Evolutionary conservation across 345 rosid species (phyloP).

Genomic region (Acer yangbiense): DNA sequence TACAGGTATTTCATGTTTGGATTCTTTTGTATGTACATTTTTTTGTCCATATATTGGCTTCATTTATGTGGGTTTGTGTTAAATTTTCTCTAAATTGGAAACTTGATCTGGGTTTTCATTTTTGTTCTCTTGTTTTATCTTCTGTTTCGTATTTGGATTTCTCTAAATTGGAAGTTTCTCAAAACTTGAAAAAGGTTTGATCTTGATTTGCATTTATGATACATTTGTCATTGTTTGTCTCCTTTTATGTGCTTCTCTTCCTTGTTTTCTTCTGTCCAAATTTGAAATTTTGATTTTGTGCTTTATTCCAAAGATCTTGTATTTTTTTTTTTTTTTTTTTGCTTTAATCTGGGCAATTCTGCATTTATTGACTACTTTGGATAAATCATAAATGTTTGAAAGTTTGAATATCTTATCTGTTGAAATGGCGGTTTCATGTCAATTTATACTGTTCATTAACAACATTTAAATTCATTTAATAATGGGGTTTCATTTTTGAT

Average conservation of each 20-base stretch:
- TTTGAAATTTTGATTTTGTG: neutral
- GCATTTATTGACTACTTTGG: conserved; percentile 17
- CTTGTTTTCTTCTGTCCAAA: neutral
- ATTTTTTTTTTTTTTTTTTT: neutral
- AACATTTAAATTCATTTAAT: conserved; percentile 4
- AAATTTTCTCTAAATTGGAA: neutral
- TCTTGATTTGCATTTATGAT: neutral
- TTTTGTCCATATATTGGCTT: conserved; percentile 1
- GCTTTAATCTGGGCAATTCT: conserved; percentile 1
- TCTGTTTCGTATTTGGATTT: neutral
- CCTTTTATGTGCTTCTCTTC: neutral
- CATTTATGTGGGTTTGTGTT: conserved; percentile 2
- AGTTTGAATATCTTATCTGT: conserved; percentile 5
- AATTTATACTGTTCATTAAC: conserved; percentile 6
- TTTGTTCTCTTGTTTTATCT: neutral
- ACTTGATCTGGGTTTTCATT: neutral
- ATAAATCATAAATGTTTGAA: neutral
- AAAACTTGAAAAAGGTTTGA: neutral
- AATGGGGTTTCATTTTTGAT: conserved; percentile 9
- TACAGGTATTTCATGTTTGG: conserved; percentile 17
- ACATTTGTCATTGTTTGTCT: neutral
- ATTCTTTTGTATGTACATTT: neutral
- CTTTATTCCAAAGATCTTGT: conserved; percentile 18
- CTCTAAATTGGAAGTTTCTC: neutral
- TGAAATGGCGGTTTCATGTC: neutral